These are phyloP conservation scores for Chlorella vulgaris DNA, from an alignment of 139 green algal genomes.

Conservation along the genomic window DNA sequence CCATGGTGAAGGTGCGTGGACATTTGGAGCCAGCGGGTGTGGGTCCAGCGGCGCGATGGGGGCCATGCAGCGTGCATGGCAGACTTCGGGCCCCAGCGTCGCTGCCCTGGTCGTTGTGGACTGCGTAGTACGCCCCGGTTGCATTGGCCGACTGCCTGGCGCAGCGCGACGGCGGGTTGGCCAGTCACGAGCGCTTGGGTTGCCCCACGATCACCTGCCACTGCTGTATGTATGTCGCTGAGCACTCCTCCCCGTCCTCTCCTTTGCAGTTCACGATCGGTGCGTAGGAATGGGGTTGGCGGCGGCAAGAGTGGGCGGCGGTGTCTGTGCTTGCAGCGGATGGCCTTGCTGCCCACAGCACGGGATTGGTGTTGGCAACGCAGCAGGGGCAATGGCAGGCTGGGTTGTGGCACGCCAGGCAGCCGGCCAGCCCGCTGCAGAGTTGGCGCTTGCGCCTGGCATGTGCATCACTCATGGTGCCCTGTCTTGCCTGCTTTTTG, in stretches of 20 bases:
- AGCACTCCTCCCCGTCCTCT: background rate
- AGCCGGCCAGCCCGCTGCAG: no score
- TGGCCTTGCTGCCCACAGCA: background rate
- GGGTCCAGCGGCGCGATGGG: background rate
- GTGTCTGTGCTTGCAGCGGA: background rate
- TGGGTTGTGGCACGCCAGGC: no score
- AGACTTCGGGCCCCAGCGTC: background rate
- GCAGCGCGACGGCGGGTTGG: no score
- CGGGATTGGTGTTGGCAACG: background rate
- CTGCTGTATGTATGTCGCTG: background rate
- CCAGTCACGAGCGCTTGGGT: no score
- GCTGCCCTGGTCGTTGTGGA: background rate
- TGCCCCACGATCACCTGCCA: background rate
- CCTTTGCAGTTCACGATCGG: slow-evolving; percentile 33
- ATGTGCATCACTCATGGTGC: no score
- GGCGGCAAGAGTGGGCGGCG: background rate
- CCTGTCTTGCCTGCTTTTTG: no score
- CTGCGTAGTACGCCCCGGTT: background rate
- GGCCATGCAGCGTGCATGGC: background rate
- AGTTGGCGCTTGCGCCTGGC: no score
- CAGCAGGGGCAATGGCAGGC: no score
- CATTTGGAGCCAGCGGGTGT: background rate
- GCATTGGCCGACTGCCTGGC: no score
- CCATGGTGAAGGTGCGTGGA: slow-evolving; percentile 13
- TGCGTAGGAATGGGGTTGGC: background rate